Conservation (phyloP, 371 early-diverging fungal genomes). For the Syncephalis fuscata region DNA sequence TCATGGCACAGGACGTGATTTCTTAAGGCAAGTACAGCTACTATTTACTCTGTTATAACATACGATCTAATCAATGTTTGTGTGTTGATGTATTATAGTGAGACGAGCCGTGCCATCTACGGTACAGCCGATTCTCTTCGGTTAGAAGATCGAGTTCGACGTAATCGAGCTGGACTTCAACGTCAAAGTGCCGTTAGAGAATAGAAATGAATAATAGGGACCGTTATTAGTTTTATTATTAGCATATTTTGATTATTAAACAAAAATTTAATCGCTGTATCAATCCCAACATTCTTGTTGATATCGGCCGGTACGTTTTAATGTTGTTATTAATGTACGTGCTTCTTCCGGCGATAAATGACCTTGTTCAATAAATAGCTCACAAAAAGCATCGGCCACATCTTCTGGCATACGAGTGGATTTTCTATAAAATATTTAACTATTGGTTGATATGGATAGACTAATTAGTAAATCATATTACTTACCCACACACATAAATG, state of each 20-base stretch:
- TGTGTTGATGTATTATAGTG: no score
- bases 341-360: conserved; percentile 37
- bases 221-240: background rate
- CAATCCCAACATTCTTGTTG: conserved; percentile 76
- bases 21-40: no score
- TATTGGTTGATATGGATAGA: background rate
- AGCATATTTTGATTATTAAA: no score
- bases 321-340: conserved; percentile 24
- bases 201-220: background rate
- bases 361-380: conserved; percentile 36
- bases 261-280: conserved; percentile 15
- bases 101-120: no score
- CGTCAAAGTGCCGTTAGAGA: no score
- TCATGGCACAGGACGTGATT: no score
- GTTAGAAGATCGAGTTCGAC: no score
- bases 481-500: conserved; percentile 56
- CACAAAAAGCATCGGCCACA: conserved; percentile 52
- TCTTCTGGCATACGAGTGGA: conserved; percentile 71
- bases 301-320: conserved; percentile 52
- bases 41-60: no score
- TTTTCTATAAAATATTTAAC: conserved; percentile 22
- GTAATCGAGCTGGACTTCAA: no score
- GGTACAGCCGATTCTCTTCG: no score
- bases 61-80: no score
- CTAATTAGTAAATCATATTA: background rate